Conservation (phyloP, 352 stramenopile genomes). For the Phytophthora cryptogea region DNA sequence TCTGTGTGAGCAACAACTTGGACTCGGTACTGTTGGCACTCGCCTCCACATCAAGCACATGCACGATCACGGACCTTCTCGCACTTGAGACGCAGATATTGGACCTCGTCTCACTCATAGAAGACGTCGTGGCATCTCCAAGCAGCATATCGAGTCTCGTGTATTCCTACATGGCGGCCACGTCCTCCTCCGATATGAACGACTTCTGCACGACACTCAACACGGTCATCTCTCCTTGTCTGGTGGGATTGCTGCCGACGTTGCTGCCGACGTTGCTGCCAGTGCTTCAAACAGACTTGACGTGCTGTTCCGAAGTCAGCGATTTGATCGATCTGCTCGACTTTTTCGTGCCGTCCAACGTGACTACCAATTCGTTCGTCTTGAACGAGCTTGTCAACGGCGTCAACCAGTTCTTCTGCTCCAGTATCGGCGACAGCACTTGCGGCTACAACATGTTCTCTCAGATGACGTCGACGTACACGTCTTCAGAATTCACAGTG, state of each 20-base stretch:
- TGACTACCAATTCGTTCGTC: conserved; percentile 45
- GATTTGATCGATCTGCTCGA: conserved; percentile 51
- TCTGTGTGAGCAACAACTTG: conserved; percentile 53
- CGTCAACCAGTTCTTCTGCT: conserved; percentile 53
- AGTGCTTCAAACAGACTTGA: conserved; percentile 33
- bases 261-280: conserved; percentile 38
- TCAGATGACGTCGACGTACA: conserved; percentile 51
- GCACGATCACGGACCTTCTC: conserved; percentile 36
- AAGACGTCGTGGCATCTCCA: conserved; percentile 40
- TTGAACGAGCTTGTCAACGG: conserved; percentile 52
- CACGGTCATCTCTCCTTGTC: conserved; percentile 43
- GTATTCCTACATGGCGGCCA: conserved; percentile 49
- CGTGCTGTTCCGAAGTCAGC: conserved; percentile 48
- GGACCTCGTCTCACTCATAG: conserved; percentile 28
- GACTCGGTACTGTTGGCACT: conserved; percentile 32
- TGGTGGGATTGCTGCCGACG: conserved; percentile 33
- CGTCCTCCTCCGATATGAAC: conserved; percentile 36
- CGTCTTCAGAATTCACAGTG: conserved; percentile 37
- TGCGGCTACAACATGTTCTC: conserved; percentile 49
- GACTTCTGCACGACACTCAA: conserved; percentile 46
- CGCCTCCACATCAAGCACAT: conserved; percentile 29
- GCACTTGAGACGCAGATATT: conserved; percentile 33
- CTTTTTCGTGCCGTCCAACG: conserved; percentile 46
- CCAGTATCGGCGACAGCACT: conserved; percentile 32
- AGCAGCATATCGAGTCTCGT: conserved; percentile 40